These are phyloP conservation scores for Candida anutae DNA, from an alignment of 1,139 yeast genomes.

Conservation along the genomic window DNA sequence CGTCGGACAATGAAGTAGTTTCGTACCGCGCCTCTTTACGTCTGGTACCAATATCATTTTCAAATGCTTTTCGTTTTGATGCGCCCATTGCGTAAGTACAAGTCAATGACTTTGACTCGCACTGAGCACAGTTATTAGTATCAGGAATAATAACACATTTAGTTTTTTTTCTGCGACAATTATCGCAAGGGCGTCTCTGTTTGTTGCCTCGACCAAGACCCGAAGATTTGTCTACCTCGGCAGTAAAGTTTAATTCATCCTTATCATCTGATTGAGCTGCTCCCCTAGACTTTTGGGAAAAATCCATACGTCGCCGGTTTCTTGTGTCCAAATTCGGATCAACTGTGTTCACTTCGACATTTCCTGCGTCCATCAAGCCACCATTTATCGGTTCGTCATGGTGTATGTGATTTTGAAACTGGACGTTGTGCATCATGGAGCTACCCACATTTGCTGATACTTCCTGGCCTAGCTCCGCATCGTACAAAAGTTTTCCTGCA, in stretches of 20 bases:
- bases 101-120: constrained; percentile 59
- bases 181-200: constrained; percentile 54
- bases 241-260: constrained; percentile 1
- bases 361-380: too few species aligned
- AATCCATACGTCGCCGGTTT: too few species aligned
- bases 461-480: constrained; percentile 14
- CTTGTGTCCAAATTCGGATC: too few species aligned
- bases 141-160: constrained; percentile 59
- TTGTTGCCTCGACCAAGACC: constrained; percentile 11
- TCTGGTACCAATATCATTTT: constrained; percentile 11
- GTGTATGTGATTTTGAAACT: constrained; percentile 25
- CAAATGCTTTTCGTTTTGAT: constrained; percentile 22
- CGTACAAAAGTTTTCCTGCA: constrained; percentile 28
- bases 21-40: neutral
- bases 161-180: constrained; percentile 57
- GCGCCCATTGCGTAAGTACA: constrained; percentile 46
- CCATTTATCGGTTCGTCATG: constrained; percentile 6
- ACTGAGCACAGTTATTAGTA: constrained; percentile 53
- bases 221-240: neutral
- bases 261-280: constrained; percentile 4
- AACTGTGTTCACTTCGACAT: too few species aligned
- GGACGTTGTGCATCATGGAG: constrained; percentile 26
- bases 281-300: too few species aligned
- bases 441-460: constrained; percentile 5
- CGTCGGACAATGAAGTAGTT: constrained; percentile 1